phyloP scores from a whole-genome alignment of 768 basidiomycete species.

The Mycena floridula region DNA sequence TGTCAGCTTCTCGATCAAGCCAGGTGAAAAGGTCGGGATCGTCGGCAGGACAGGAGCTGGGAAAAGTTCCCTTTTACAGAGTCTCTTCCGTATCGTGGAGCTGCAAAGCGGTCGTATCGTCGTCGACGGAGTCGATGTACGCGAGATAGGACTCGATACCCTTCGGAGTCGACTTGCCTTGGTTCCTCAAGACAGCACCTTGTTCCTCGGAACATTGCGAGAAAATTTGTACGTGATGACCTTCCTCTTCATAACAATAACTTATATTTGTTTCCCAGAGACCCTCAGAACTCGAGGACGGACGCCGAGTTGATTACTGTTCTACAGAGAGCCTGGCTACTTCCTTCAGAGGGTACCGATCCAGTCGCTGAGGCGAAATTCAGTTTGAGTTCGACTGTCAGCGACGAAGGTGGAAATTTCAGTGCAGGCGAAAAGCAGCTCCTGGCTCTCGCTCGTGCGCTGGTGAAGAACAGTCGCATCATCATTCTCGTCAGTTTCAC shows the following conservation, averaged over 20 bases:
- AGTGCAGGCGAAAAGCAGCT: constrained; percentile 67
- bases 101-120: constrained; percentile 48
- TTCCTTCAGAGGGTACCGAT: constrained; percentile 43
- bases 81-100: constrained; percentile 47
- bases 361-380: constrained; percentile 56
- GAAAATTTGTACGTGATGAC: constrained; percentile 33
- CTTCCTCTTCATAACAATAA: constrained; percentile 1
- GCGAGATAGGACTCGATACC: constrained; percentile 45
- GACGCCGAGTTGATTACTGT: constrained; percentile 60
- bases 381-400: constrained; percentile 52
- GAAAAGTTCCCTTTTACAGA: not conserved
- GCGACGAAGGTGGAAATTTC: constrained; percentile 65
- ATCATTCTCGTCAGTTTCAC: constrained; percentile 43
- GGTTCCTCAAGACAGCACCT: constrained; percentile 59
- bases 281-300: constrained; percentile 44
- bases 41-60: constrained; percentile 34
- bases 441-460: constrained; percentile 53
- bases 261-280: constrained; percentile 27
- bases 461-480: constrained; percentile 56
- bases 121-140: constrained; percentile 52
- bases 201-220: constrained; percentile 47
- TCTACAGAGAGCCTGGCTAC: constrained; percentile 54
- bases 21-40: constrained; percentile 57
- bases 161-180: constrained; percentile 52
- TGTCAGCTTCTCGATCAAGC: constrained; percentile 45